A percentile compares a stretch with the other conserved stretches of the same genome.
phyloP scores from a whole-genome alignment of 495 filamentous ascomycete species.

The Podospora didyma region DNA sequence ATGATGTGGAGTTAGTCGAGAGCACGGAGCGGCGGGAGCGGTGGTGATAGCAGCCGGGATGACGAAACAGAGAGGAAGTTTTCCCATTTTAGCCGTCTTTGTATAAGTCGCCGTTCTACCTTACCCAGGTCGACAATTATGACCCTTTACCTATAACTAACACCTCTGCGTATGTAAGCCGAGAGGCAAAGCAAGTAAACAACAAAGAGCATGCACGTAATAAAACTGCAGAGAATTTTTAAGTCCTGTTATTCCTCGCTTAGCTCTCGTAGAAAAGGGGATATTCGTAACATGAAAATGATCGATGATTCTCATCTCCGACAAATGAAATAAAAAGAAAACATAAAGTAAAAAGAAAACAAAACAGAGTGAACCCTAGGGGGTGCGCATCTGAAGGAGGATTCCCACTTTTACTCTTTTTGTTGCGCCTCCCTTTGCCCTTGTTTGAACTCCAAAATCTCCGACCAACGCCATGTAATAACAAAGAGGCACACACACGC shows the following conservation, averaged over 20 bases:
- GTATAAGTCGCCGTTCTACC: too few relatives aligned
- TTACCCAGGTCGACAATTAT: too few relatives aligned
- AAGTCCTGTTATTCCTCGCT: too few relatives aligned
- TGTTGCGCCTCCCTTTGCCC: neutral
- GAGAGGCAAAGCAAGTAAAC: neutral
- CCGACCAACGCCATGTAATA: neutral
- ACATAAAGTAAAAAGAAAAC: neutral
- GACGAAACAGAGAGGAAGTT: neutral
- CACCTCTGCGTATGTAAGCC: too few relatives aligned
- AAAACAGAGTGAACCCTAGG: neutral
- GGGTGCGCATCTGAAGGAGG: neutral
- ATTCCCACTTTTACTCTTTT: neutral
- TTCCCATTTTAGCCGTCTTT: neutral
- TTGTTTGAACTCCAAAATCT: neutral
- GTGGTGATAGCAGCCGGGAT: too few relatives aligned
- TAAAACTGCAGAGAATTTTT: neutral
- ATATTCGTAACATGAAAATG: neutral
- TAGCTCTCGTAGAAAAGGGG: too few relatives aligned
- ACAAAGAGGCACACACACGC: neutral
- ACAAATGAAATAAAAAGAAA: neutral
- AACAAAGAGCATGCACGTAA: neutral
- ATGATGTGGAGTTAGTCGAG: too few relatives aligned
- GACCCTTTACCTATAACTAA: too few relatives aligned
- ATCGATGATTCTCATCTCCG: too few relatives aligned
- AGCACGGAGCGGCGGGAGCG: too few relatives aligned